Evolutionary conservation across 164 flowering plant genomes (phyloP).

Genomic region (Paratinospora sagittata): DNA sequence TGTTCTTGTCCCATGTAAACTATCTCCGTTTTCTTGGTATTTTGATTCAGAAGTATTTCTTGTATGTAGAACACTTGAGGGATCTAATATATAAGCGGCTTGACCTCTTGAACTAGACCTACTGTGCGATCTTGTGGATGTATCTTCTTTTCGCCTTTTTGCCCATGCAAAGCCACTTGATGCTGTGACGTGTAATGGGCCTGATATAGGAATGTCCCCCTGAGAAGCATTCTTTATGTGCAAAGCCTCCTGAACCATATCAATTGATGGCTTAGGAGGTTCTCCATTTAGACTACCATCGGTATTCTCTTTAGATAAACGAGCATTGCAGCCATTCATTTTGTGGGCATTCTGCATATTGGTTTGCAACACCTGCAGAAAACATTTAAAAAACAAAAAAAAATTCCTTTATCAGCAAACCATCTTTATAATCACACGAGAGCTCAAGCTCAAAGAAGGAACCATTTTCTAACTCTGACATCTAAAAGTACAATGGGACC

Average conservation of each 20-base stretch:
- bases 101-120: constrained; percentile 67
- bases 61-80: constrained; percentile 22
- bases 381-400: constrained; percentile 7
- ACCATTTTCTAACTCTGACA: too few species aligned
- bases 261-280: constrained; percentile 25
- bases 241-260: constrained; percentile 36
- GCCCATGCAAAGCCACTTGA: constrained; percentile 99
- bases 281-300: too few species aligned
- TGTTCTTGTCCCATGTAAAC: constrained; percentile 20
- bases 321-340: constrained; percentile 13
- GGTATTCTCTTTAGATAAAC: constrained; percentile 17
- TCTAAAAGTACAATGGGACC: neutral
- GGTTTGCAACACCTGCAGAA: constrained; percentile 29
- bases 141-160: constrained; percentile 56
- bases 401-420: neutral
- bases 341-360: constrained; percentile 16
- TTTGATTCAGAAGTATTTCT: constrained; percentile 38
- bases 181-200: constrained; percentile 66
- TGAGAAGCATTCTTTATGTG: constrained; percentile 72
- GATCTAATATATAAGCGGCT: constrained; percentile 32
- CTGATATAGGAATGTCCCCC: constrained; percentile 78
- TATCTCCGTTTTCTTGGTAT: constrained; percentile 34
- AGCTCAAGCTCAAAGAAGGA: too few species aligned
- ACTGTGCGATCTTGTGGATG: constrained; percentile 44
- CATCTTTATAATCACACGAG: too few species aligned